These are phyloP conservation scores for Danielia oregonensis DNA, from an alignment of 805 yeast species.

Conservation along the genomic window DNA sequence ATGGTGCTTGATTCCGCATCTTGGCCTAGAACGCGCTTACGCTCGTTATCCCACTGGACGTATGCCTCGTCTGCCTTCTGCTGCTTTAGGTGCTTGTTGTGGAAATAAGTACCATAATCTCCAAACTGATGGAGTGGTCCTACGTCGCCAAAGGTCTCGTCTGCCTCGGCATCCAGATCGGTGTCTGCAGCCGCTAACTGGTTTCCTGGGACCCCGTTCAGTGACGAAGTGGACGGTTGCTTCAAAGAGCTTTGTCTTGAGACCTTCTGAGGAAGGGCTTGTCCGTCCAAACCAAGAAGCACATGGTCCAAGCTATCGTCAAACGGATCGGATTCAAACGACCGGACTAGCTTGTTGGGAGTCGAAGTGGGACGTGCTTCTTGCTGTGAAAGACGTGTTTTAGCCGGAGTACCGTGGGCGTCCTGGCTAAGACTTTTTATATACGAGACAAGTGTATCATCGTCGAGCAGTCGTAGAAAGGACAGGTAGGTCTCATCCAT, in stretches of 20 bases:
- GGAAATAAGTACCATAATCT: constrained; percentile 63
- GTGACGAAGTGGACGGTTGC: constrained; percentile 1
- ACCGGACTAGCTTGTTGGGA: constrained; percentile 2
- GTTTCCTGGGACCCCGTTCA: constrained; percentile 10
- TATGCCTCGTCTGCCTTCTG: constrained; percentile 52
- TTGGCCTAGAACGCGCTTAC: constrained; percentile 20
- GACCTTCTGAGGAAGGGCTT: not conserved
- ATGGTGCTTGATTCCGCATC: constrained; percentile 27
- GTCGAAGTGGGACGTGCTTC: constrained; percentile 5
- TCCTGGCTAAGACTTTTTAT: constrained; percentile 14
- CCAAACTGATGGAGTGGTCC: constrained; percentile 54
- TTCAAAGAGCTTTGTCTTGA: constrained; percentile 1
- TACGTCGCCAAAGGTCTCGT: constrained; percentile 16
- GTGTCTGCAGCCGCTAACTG: constrained; percentile 11
- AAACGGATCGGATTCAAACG: constrained; percentile 22
- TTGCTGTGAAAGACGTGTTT: no score
- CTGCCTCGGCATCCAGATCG: constrained; percentile 2
- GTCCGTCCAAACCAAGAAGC: constrained; percentile 7
- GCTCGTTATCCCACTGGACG: constrained; percentile 44
- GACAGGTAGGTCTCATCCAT: constrained; percentile 10
- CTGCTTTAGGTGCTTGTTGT: constrained; percentile 58
- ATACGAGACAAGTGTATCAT: constrained; percentile 19
- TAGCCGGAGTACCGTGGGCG: no score
- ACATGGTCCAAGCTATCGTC: constrained; percentile 23
- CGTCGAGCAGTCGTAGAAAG: constrained; percentile 20